Evolutionary conservation across 495 filamentous ascomycete species (phyloP).

Genomic region (Neurospora africana): DNA sequence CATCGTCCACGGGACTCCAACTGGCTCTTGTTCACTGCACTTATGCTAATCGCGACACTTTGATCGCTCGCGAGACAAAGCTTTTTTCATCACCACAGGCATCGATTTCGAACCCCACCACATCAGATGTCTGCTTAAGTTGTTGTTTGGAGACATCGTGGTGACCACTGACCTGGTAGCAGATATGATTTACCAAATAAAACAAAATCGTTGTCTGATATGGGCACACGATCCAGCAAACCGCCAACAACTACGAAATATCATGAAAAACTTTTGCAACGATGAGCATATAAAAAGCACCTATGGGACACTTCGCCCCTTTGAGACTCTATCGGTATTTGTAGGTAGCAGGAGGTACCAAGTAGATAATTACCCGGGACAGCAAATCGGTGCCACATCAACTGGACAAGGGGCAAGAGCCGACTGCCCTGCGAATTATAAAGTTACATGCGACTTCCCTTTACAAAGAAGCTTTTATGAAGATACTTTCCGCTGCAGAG

Average conservation of each 20-base stretch:
- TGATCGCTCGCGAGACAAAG: not conserved
- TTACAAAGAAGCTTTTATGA: too few relatives aligned
- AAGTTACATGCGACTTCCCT: too few relatives aligned
- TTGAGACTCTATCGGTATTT: not conserved
- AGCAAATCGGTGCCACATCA: too few relatives aligned
- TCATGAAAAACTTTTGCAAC: not conserved
- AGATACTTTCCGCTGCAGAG: too few relatives aligned
- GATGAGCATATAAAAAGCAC: not conserved
- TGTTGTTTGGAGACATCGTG: not conserved
- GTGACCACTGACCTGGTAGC: not conserved
- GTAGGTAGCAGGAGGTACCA: too few relatives aligned
- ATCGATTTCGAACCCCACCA: not conserved
- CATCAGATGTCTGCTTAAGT: not conserved
- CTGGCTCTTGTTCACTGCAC: not conserved
- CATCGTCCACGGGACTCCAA: not conserved
- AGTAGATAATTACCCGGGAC: too few relatives aligned
- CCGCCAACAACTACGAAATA: not conserved
- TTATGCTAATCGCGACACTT: not conserved
- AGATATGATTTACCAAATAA: not conserved
- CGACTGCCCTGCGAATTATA: accelerated
- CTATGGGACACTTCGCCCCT: not conserved
- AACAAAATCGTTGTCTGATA: not conserved
- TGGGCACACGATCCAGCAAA: not conserved
- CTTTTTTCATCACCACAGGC: not conserved
- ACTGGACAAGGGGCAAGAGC: too few relatives aligned